Evolutionary conservation across 1,284 basidiomycete species (phyloP).

Genomic region (Puccinia coronata): DNA sequence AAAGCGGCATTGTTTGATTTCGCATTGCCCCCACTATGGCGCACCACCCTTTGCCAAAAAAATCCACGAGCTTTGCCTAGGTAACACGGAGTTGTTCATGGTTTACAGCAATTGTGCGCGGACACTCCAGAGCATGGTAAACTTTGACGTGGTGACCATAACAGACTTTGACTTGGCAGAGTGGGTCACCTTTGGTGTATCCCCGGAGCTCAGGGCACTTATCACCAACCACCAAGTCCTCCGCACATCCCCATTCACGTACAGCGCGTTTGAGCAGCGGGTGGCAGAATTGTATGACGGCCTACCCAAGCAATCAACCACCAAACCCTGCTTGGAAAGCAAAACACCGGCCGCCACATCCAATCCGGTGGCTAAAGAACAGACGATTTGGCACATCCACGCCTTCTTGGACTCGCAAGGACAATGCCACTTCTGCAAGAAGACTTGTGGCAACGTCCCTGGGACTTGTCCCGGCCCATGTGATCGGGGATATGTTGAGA

Average conservation of each 20-base stretch:
- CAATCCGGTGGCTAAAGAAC: too few relatives aligned
- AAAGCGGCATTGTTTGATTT: neutral
- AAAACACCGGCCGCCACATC: too few relatives aligned
- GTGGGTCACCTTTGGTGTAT: neutral
- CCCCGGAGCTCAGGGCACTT: neutral
- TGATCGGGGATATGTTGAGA: neutral
- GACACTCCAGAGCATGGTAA: neutral
- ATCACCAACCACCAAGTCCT: neutral
- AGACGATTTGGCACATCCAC: too few relatives aligned
- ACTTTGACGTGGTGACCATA: neutral
- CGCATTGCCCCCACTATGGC: too few relatives aligned
- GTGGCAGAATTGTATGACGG: neutral
- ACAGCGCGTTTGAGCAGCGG: neutral
- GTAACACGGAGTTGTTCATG: neutral
- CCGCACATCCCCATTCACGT: neutral
- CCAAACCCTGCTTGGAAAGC: neutral
- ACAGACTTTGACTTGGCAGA: neutral
- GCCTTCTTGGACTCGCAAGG: too few relatives aligned
- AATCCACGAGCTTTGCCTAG: neutral
- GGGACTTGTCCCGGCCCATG: neutral
- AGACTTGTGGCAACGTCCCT: too few relatives aligned
- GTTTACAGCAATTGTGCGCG: neutral
- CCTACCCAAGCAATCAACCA: neutral
- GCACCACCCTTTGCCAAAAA: too few relatives aligned
- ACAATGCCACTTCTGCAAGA: too few relatives aligned